phyloP scores from a whole-genome alignment of 1,139 yeast genomes.

The Saccharomycopsis crataegensis region DNA sequence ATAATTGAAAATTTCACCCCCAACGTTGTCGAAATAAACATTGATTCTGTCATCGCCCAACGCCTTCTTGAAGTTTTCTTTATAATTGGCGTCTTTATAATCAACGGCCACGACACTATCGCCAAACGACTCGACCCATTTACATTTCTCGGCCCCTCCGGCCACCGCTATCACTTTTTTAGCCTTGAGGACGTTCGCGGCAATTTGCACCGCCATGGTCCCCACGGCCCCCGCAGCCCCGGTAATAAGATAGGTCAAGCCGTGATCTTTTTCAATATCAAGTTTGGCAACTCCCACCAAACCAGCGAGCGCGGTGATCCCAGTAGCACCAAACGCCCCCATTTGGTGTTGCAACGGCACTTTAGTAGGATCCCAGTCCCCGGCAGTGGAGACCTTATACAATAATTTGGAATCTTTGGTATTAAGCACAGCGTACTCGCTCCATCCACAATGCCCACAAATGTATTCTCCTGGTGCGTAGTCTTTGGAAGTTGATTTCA shows the following conservation, averaged over 20 bases:
- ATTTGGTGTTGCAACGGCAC: constrained; percentile 21
- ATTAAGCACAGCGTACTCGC: constrained; percentile 28
- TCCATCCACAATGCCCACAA: constrained; percentile 34
- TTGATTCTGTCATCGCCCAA: constrained; percentile 42
- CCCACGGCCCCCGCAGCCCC: constrained; percentile 76
- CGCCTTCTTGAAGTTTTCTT: constrained; percentile 34
- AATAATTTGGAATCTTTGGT: background rate
- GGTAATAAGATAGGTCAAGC: constrained; percentile 42
- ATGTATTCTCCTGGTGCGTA: constrained; percentile 41
- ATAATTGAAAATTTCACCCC: constrained; percentile 50
- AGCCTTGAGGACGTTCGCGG: constrained; percentile 47
- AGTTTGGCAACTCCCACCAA: constrained; percentile 35
- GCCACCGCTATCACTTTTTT: constrained; percentile 56
- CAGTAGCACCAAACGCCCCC: constrained; percentile 48
- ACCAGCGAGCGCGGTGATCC: constrained; percentile 58
- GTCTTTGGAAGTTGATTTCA: constrained; percentile 36
- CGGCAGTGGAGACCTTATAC: background rate
- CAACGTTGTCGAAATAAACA: constrained; percentile 52
- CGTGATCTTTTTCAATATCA: constrained; percentile 25
- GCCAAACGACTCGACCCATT: constrained; percentile 49
- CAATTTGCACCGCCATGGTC: constrained; percentile 51
- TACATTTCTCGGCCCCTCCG: constrained; percentile 51
- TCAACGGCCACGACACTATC: constrained; percentile 46
- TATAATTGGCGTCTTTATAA: constrained; percentile 36
- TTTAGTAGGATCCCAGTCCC: background rate